phyloP scores from a whole-genome alignment of 2,329 filamentous ascomycete genomes.

The Pochonia chlamydosporia region DNA sequence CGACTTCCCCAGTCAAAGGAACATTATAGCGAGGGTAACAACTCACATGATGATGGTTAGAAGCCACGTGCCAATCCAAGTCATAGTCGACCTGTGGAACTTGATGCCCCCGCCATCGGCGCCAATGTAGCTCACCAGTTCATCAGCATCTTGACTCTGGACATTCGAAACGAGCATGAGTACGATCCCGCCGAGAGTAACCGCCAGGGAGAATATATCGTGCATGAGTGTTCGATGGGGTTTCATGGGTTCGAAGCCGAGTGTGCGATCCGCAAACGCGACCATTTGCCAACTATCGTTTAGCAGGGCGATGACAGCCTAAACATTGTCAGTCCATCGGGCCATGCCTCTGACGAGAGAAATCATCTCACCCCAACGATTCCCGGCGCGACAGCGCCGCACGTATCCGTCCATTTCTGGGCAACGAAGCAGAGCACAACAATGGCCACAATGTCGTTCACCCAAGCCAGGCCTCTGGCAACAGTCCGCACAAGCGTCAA shows the following conservation, averaged over 20 bases:
- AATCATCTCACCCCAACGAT: constrained; percentile 27
- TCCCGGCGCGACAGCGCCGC: constrained; percentile 23
- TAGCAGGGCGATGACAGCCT: constrained; percentile 23
- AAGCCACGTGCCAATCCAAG: constrained; percentile 11
- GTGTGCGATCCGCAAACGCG: constrained; percentile 20
- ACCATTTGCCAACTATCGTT: constrained; percentile 32
- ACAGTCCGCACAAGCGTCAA: constrained; percentile 15
- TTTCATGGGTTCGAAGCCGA: constrained; percentile 19
- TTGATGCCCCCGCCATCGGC: constrained; percentile 11
- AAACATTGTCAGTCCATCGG: neutral
- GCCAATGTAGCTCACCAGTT: neutral
- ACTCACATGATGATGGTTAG: constrained; percentile 21
- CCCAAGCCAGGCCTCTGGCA: constrained; percentile 24
- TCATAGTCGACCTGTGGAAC: neutral
- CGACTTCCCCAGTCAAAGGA: neutral
- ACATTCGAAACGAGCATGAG: constrained; percentile 23
- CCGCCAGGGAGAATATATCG: constrained; percentile 26
- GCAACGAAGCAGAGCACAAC: constrained; percentile 25
- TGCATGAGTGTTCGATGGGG: constrained; percentile 23
- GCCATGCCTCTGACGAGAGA: too few relatives aligned
- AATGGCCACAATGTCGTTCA: constrained; percentile 24
- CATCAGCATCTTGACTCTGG: neutral
- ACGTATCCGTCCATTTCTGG: constrained; percentile 24
- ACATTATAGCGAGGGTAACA: too few relatives aligned
- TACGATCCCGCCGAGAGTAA: constrained; percentile 28